Base-by-base conservation (phyloP, 768 basidiomycete genomes). In the Tephrocybe sp. region DNA sequence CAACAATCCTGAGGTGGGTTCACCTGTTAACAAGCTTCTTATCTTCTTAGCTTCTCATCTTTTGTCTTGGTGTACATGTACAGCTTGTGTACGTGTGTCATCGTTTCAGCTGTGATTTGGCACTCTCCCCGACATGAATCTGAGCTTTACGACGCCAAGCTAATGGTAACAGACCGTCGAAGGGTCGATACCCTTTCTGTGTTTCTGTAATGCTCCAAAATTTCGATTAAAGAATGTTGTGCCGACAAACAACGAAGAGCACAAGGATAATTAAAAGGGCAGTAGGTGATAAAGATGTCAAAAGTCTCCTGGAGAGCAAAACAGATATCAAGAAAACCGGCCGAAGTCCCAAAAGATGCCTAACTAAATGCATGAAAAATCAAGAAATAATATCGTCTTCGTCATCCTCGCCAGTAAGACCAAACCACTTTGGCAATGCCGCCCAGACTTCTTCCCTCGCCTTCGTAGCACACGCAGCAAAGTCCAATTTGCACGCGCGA, bases 351-450 rank as follows among this genome's bases (percentile, higher is more conserved):
- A 38, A 39, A 20, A 5, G 4, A 9, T 10, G 5, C 13, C 26
- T 13, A 8, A 13, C 7, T 30, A n/a, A 20, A 39, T 44, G 17
- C 4, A 39, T 7, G 26, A 3, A 26, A 26, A 26, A 26, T 30
- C 9, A 47, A 41, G 45, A 39, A 12, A 42, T 36, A 41, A 8
- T 20, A 0, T 52, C 51, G 5, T 52, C 48, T 4, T 17, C 17
- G 11, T 43, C 58, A 22, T 59, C 51, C 19, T 52, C 40, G 4
- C 30, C 55, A 23, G 59, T 57, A 30, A 86, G 63, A 35, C 76
- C 82, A 64, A 89, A 88, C 85, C 84, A 88, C 36, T 63, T 65
- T 10, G 85, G 85, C 34, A 89, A 68, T 54, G 73, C 57, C 8
- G 57, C 62, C 87, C 87, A 89, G 33, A 84, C 79, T 57, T 81